A percentile compares a stretch with the other conserved stretches of the same genome.
Conservation (phyloP, 2,329 filamentous ascomycete species). For the Mycogone perniciosa region DNA sequence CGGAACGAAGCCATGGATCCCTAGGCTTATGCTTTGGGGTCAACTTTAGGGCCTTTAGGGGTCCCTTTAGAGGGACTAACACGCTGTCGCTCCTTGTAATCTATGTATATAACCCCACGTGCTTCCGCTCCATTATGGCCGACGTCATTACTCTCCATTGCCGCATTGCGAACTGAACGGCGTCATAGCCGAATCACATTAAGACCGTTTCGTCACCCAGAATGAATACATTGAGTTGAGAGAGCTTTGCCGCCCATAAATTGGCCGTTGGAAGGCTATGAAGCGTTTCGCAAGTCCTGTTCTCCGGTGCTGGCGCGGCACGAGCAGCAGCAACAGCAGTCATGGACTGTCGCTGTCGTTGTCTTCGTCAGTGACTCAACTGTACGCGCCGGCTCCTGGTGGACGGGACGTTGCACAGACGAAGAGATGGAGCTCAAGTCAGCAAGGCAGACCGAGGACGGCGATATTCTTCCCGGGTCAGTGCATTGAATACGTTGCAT, state of each 20-base stretch:
- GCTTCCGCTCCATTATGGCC: neutral
- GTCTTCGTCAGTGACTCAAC: constrained; percentile 8
- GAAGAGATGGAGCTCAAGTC: constrained; percentile 26
- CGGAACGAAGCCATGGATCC: too few relatives aligned
- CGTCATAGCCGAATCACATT: neutral
- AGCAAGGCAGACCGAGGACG: constrained; percentile 38
- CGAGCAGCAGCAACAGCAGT: constrained; percentile 6
- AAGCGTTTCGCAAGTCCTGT: constrained; percentile 24
- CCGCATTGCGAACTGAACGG: too few relatives aligned
- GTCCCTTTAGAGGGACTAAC: too few relatives aligned
- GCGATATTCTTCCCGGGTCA: constrained; percentile 56
- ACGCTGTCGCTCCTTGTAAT: too few relatives aligned
- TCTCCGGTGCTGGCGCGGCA: constrained; percentile 24
- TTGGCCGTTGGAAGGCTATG: constrained; percentile 26
- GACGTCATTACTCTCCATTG: constrained; percentile 6
- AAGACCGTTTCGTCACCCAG: neutral
- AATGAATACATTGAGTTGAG: constrained; percentile 10
- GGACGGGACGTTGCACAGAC: constrained; percentile 11
- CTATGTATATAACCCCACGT: too few relatives aligned
- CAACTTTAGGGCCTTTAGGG: too few relatives aligned
- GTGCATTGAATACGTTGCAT: constrained; percentile 3
- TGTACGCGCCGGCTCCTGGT: constrained; percentile 3
- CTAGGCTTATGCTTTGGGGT: too few relatives aligned
- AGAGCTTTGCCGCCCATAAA: neutral
- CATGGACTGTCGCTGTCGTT: constrained; percentile 1